Percentiles rank a stretch among this genome's conserved stretches.
Evolutionary conservation across 2,329 filamentous ascomycete genomes (phyloP).

Genomic region (Diaporthe eres): DNA sequence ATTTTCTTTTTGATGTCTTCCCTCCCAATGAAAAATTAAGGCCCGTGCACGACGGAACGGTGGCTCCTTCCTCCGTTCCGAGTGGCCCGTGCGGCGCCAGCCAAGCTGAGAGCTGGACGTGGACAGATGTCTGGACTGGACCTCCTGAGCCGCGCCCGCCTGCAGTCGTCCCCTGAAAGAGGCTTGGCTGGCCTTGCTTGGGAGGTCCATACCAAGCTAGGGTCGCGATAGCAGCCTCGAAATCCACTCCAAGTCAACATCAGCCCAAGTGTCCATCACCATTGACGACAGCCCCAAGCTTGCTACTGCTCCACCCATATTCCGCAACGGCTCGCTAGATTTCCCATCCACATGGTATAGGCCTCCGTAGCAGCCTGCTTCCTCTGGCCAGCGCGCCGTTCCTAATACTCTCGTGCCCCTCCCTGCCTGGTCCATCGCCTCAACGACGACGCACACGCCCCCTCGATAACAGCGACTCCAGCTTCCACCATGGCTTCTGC

Average conservation of each 20-base stretch:
- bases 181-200: slow-evolving; percentile 38
- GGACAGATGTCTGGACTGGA: slow-evolving; percentile 27
- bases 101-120: background rate
- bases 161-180: slow-evolving; percentile 32
- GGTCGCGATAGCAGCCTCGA: slow-evolving; percentile 28
- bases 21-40: background rate
- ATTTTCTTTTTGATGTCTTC: slow-evolving; percentile 36
- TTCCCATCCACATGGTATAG: slow-evolving; percentile 36
- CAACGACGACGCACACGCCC: slow-evolving; percentile 36
- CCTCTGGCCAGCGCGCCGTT: slow-evolving; percentile 45
- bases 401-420: slow-evolving; percentile 43
- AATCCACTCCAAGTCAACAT: slow-evolving; percentile 18
- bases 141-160: background rate
- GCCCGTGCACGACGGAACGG: slow-evolving; percentile 34
- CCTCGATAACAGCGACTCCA: slow-evolving; percentile 41
- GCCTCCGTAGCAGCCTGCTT: slow-evolving; percentile 6
- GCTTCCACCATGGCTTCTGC: slow-evolving; percentile 85
- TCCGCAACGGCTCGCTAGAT: background rate
- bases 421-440: slow-evolving; percentile 41
- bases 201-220: slow-evolving; percentile 25
- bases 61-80: slow-evolving; percentile 21
- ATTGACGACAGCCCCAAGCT: slow-evolving; percentile 23
- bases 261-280: background rate
- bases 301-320: background rate
- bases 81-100: slow-evolving; percentile 23